Conservation (phyloP, 2,329 filamentous ascomycete genomes). For the Ophiosphaerella herpotricha region DNA sequence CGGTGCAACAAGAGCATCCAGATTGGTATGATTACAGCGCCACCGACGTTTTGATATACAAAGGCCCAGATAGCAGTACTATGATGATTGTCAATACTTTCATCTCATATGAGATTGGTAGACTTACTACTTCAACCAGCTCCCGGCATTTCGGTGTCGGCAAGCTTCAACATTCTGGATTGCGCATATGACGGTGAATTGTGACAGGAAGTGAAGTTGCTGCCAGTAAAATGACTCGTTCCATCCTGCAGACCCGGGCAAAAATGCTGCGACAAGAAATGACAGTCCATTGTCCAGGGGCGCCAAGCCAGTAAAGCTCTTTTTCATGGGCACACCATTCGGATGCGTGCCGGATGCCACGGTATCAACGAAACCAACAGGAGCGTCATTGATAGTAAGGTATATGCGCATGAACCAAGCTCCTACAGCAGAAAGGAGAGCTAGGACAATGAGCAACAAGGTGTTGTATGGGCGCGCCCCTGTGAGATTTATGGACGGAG, state of each 20-base stretch:
- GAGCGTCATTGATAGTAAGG: slow-evolving; percentile 3
- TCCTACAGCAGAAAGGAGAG: slow-evolving; percentile 5
- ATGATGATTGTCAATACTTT: neutral
- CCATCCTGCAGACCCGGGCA: slow-evolving; percentile 12
- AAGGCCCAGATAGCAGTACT: slow-evolving; percentile 15
- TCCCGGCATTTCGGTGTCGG: slow-evolving; percentile 15
- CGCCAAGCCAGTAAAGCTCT: slow-evolving; percentile 14
- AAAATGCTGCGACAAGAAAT: slow-evolving; percentile 17
- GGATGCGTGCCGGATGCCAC: slow-evolving; percentile 6
- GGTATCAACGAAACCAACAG: slow-evolving; percentile 8
- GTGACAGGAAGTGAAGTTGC: slow-evolving; percentile 18
- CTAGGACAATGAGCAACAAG: slow-evolving; percentile 5
- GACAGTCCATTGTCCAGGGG: slow-evolving; percentile 11
- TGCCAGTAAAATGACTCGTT: slow-evolving; percentile 22
- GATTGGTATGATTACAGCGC: slow-evolving; percentile 12
- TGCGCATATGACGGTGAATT: slow-evolving; percentile 9
- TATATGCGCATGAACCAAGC: slow-evolving; percentile 19
- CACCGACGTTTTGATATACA: slow-evolving; percentile 21
- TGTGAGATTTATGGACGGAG: slow-evolving; percentile 2
- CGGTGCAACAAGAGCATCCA: slow-evolving; percentile 18
- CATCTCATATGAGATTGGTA: no score
- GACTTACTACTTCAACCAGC: slow-evolving; percentile 25
- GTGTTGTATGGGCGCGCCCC: slow-evolving; percentile 12
- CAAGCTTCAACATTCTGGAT: slow-evolving; percentile 21
- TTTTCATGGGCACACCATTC: slow-evolving; percentile 18